Evolutionary conservation across 2,329 filamentous ascomycete species (phyloP), one percentile per base, ranked within the genome.

Genomic region (Zymoseptoria ardabiliae): DNA sequence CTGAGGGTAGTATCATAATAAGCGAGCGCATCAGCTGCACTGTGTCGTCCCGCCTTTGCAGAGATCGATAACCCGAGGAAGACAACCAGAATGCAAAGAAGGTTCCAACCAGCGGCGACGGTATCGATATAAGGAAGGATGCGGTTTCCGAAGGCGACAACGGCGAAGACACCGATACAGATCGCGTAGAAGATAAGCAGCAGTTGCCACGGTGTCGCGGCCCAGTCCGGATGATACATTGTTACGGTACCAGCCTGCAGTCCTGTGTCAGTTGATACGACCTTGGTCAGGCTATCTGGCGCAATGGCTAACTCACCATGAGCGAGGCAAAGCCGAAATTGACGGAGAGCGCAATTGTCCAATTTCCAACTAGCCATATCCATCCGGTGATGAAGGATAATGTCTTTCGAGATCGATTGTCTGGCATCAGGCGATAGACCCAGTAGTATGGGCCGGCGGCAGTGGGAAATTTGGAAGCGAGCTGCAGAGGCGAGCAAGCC

Each of bases 361-460:
- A 86, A 74, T 91, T 91, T 58, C 88, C 88, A 52, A 89, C 84
- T 19, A 89, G 81, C 87, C 89, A 91, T 19, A 69, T 76, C 88
- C 88, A 91, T 60, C 88, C 88, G 63, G 85, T 89, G 48, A 89
- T 83, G 41, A 53, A 53, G 13, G 51, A 53, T 23, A 53, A n/a
- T 25, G 51, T 53, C 54, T 53, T 22, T 22, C 30, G 20, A 2
- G 22, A n/a, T 53, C 30, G 56, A 3, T 30, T 30, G 25, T 58
- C 50, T 17, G 55, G 55, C 45, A 57, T 49, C 17, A 52, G 25
- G 8, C 28, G 49, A 22, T 57, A 57, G 25, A 57, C 85, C 76
- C 89, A 87, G 72, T 90, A 90, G 74, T 90, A 90, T 55, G 89
- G 87, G 68, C 87, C 87, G 67, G 87, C 87, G 54, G 85, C 85